Evolutionary conservation across 2,329 filamentous ascomycete genomes (phyloP), one percentile per base, ranked within the genome.

Genomic region (Plectosphaerella plurivora): DNA sequence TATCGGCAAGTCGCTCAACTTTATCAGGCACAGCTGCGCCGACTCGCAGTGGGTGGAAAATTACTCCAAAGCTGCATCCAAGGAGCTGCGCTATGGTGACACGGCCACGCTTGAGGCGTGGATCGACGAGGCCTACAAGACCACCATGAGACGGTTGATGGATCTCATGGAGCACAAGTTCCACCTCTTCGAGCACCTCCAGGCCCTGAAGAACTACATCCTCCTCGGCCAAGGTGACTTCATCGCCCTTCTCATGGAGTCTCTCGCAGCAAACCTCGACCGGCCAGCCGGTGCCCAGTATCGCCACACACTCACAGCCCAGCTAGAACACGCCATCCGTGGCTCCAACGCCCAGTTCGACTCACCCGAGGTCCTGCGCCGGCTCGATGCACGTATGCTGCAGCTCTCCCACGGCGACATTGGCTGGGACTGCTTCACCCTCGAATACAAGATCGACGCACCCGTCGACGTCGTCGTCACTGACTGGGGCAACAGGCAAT

Each of bases 331-430:
- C 69, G 94, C 94, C 36, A 96, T 99, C 60, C 88, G 93, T 51
- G 93, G 94, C 55, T 97, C 92, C 11, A 99, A 97, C 66, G 95
- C 94, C 7, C 95, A 99, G 68, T 96, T 91, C 65, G 94, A 99
- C 69, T 88, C 88, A 4, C 83, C 90, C 2, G 95, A 99, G 65
- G 92, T 99, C 5, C 82, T 99, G 25, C 85, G 91, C 5, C 84
- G 94, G 11, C 81, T 99, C 4, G 94, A 99, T 69, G 93, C 94
- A n/a, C 89, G 95, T 56, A 97, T 99, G 93, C 80, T 99, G 41
- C 93, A 97, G 71, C 81, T 97, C 6, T 95, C 89, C 9, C 92
- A 97, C 62, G 94, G 94, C 49, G 94, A 99, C 63, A 97, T 97
- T 50, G 94, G 94, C 48, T 99, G 94, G 94, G 94, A 99, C 65